phyloP scores from a whole-genome alignment of 2,329 filamentous ascomycete genomes.

The Neopestalotiopsis sp. region DNA sequence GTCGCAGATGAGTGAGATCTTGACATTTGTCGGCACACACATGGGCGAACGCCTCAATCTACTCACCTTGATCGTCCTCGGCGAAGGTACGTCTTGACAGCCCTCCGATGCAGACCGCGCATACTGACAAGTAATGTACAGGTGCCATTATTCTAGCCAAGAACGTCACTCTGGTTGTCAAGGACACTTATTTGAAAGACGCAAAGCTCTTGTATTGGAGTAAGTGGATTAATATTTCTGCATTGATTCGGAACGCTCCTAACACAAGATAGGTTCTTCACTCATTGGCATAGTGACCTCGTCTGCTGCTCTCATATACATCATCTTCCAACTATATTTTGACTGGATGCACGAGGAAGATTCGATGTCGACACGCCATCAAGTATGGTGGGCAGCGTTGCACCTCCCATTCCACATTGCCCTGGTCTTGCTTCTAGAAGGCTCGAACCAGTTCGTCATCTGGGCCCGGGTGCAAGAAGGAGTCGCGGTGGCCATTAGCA shows the following conservation, averaged over 20 bases:
- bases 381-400: slow-evolving; percentile 62
- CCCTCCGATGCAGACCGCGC: not conserved
- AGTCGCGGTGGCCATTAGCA: slow-evolving; percentile 21
- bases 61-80: slow-evolving; percentile 60
- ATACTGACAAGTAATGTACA: too few species aligned
- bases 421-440: slow-evolving; percentile 69
- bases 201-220: slow-evolving; percentile 30
- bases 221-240: slow-evolving; percentile 18
- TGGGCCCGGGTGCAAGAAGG: slow-evolving; percentile 44
- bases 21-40: slow-evolving; percentile 68
- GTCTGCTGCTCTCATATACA: slow-evolving; percentile 48
- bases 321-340: slow-evolving; percentile 56
- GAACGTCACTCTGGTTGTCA: slow-evolving; percentile 56
- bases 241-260: not conserved
- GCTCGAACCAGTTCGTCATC: slow-evolving; percentile 61
- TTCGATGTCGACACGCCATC: slow-evolving; percentile 60
- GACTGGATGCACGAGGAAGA: slow-evolving; percentile 68
- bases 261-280: slow-evolving; percentile 33
- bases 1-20: slow-evolving; percentile 58
- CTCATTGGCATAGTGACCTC: slow-evolving; percentile 48
- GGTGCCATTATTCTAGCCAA: slow-evolving; percentile 55
- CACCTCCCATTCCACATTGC: slow-evolving; percentile 70
- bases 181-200: slow-evolving; percentile 48
- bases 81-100: slow-evolving; percentile 21
- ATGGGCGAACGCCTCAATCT: slow-evolving; percentile 68